These are phyloP conservation scores for Lantana camara DNA, from an alignment of 257 asterid species.

Conservation along the genomic window DNA sequence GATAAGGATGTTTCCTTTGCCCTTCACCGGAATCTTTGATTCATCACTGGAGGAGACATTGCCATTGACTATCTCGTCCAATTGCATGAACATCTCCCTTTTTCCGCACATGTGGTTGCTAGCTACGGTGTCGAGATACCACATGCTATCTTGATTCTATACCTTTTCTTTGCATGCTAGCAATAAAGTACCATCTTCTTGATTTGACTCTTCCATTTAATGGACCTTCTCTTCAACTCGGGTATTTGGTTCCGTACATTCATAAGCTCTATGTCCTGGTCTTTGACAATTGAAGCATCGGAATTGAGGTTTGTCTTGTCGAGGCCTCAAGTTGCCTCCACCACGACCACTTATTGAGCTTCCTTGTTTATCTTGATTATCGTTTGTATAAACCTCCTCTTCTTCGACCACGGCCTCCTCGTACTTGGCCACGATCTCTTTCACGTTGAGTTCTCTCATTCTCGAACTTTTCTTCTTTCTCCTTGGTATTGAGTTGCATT, in stretches of 20 bases:
- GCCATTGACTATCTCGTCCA: too few species aligned
- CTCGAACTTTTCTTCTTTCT: background rate
- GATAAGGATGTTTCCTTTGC: background rate
- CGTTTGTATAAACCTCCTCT: background rate
- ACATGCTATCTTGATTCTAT: too few species aligned
- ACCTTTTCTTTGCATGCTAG: background rate
- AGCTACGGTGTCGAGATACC: too few species aligned
- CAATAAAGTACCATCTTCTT: background rate
- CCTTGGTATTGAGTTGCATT: background rate
- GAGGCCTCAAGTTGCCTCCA: background rate
- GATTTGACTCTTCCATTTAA: constrained; percentile 5
- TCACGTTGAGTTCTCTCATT: background rate
- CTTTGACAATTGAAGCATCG: constrained; percentile 3
- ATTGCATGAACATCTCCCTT: too few species aligned
- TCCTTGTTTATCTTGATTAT: background rate
- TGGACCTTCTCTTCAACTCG: too few species aligned
- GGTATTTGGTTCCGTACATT: background rate
- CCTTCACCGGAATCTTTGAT: too few species aligned
- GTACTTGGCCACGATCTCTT: background rate
- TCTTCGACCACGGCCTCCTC: too few species aligned
- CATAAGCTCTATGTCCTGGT: background rate
- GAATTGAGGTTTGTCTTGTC: background rate
- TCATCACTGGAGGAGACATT: too few species aligned
- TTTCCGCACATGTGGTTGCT: too few species aligned
- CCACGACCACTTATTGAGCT: constrained; percentile 6